Evolutionary conservation across 2,329 filamentous ascomycete genomes (phyloP).

Genomic region (Botryotinia convoluta): DNA sequence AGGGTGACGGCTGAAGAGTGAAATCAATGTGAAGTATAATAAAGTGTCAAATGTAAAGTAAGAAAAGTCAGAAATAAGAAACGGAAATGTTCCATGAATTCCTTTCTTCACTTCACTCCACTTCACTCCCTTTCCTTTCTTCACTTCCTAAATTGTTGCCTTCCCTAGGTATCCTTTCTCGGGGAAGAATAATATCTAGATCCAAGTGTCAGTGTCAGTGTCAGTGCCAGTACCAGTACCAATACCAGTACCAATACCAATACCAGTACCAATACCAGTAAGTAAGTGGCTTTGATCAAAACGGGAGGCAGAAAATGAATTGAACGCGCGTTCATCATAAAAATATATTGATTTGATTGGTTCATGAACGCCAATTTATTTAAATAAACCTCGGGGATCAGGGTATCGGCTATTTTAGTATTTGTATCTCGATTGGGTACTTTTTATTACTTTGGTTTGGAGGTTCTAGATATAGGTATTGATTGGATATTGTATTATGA

Average conservation of each 20-base stretch:
- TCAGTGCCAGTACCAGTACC: background rate
- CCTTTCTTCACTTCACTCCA: background rate
- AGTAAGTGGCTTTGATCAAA: background rate
- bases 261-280: too few species aligned
- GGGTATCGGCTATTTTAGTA: background rate
- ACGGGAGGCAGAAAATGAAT: background rate
- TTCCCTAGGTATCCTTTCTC: background rate
- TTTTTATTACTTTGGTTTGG: background rate
- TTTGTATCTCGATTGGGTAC: background rate
- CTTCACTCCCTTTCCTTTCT: too few species aligned
- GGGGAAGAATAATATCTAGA: background rate
- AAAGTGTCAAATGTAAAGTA: too few species aligned
- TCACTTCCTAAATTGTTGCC: background rate
- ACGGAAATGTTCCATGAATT: background rate
- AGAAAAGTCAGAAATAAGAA: too few species aligned
- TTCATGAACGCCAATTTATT: too few species aligned
- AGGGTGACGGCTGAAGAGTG: too few species aligned
- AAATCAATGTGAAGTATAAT: background rate
- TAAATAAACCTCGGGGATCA: background rate
- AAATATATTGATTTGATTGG: background rate
- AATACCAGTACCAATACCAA: background rate
- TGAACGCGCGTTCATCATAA: conserved; percentile 5
- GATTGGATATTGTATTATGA: too few species aligned
- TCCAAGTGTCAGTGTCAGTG: background rate
- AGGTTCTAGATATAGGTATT: too few species aligned